Conservation (phyloP, 768 basidiomycete genomes). For the Mycena galopus region DNA sequence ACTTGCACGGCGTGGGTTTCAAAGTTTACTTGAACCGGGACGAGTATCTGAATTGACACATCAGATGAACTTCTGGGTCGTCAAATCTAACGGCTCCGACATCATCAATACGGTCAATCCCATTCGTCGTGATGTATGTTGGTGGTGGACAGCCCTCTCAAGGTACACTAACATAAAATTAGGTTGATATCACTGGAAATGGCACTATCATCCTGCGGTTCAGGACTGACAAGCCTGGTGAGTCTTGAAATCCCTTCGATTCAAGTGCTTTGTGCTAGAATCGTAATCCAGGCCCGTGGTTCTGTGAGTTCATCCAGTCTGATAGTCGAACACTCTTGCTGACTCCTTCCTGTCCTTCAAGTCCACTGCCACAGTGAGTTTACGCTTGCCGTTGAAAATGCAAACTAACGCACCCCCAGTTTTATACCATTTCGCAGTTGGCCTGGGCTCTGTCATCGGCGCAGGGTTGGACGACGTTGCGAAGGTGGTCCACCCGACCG, state of each 20-base stretch:
- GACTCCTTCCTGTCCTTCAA: background rate
- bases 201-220: slow-evolving; percentile 58
- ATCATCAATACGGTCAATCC: slow-evolving; percentile 63
- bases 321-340: background rate
- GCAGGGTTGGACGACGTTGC: slow-evolving; percentile 21
- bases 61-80: slow-evolving; percentile 50
- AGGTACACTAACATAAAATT: slow-evolving; percentile 12
- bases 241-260: slow-evolving; percentile 2
- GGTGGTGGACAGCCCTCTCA: background rate
- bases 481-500: slow-evolving; percentile 26
- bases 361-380: slow-evolving; percentile 24
- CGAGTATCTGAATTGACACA: slow-evolving; percentile 1
- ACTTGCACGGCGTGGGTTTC: no score
- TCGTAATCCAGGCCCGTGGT: slow-evolving; percentile 19
- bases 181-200: slow-evolving; percentile 18
- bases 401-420: slow-evolving; percentile 16
- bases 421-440: slow-evolving; percentile 39
- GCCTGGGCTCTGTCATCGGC: slow-evolving; percentile 40
- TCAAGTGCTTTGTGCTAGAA: background rate
- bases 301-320: slow-evolving; percentile 2
- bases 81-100: slow-evolving; percentile 52
- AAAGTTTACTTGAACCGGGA: background rate
- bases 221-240: slow-evolving; percentile 55
- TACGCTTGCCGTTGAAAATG: background rate
- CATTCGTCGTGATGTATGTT: slow-evolving; percentile 47